Percentiles rank a stretch among this genome's conserved stretches.
phyloP scores from a whole-genome alignment of 2,329 filamentous ascomycete genomes.

The Sporothrix schenckii region DNA sequence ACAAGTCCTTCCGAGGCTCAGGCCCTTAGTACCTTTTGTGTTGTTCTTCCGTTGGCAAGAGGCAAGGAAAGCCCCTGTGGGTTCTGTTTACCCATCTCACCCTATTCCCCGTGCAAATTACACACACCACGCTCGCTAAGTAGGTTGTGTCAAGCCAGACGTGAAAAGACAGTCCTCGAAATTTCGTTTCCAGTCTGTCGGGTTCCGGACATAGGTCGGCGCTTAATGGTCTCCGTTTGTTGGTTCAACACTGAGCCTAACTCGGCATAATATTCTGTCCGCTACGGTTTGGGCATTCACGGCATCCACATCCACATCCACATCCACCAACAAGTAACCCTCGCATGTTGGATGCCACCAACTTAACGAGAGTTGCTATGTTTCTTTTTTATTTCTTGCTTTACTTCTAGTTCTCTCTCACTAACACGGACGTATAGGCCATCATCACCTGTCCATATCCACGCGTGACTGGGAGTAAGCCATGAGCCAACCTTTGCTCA shows the following conservation, averaged over 20 bases:
- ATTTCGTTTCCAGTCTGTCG: slow-evolving; percentile 36
- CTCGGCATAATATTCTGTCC: slow-evolving; percentile 35
- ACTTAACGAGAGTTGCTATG: neutral
- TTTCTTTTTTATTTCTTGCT: neutral
- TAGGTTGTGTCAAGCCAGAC: neutral
- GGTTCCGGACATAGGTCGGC: slow-evolving; percentile 31
- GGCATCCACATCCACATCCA: too few relatives aligned
- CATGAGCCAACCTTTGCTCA: neutral
- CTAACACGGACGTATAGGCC: neutral
- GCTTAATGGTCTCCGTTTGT: slow-evolving; percentile 34
- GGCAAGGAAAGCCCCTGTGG: neutral
- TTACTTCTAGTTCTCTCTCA: neutral
- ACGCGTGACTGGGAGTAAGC: too few relatives aligned
- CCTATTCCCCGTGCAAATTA: neutral
- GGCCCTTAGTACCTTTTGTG: neutral
- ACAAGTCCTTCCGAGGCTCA: neutral
- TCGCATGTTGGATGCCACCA: slow-evolving; percentile 4
- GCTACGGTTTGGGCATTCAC: neutral
- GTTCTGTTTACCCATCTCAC: neutral
- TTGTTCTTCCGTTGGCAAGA: neutral
- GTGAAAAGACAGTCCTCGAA: slow-evolving; percentile 20
- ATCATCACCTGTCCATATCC: neutral
- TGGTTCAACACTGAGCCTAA: slow-evolving; percentile 26
- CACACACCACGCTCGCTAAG: neutral
- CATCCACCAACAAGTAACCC: neutral